Percentiles rank a stretch among this genome's conserved stretches.
Evolutionary conservation across 768 basidiomycete species (phyloP).

Genomic region (Chalciporus chontae): DNA sequence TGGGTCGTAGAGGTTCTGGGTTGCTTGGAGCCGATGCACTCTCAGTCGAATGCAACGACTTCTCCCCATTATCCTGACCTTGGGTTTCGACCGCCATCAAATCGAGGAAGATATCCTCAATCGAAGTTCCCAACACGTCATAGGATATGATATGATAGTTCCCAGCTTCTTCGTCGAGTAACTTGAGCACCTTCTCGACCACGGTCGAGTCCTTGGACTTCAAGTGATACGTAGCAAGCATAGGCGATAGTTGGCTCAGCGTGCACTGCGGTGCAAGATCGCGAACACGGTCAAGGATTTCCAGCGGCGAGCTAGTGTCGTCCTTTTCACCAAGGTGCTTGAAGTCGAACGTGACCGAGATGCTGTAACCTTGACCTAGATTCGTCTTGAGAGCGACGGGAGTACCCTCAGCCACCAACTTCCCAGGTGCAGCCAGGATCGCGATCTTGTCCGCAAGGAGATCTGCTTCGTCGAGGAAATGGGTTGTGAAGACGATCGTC

Average conservation of each 20-base stretch:
- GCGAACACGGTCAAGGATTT: constrained; percentile 42
- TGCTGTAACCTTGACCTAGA: constrained; percentile 69
- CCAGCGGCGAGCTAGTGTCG: constrained; percentile 11
- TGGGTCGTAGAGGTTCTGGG: constrained; percentile 1
- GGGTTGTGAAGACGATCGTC: constrained; percentile 75
- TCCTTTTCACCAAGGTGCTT: constrained; percentile 30
- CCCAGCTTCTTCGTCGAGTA: constrained; percentile 46
- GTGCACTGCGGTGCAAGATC: constrained; percentile 44
- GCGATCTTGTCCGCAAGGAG: constrained; percentile 73
- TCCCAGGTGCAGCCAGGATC: constrained; percentile 72
- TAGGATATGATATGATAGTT: constrained; percentile 46
- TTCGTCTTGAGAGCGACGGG: constrained; percentile 71
- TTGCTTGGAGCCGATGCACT: not conserved
- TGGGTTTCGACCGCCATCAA: constrained; percentile 50
- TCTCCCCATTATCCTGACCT: constrained; percentile 25
- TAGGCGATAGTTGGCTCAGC: constrained; percentile 40
- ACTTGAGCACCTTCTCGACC: constrained; percentile 53
- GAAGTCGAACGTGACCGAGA: constrained; percentile 49
- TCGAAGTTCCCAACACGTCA: constrained; percentile 68
- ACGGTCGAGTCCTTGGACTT: constrained; percentile 53
- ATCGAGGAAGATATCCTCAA: constrained; percentile 79
- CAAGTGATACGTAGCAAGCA: constrained; percentile 51
- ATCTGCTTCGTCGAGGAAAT: constrained; percentile 80
- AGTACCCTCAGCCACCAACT: constrained; percentile 66
- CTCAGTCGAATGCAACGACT: constrained; percentile 14